Percentiles rank a stretch among this genome's conserved stretches.
Conservation (phyloP, 352 stramenopile species). For the Phytophthora lateralis region DNA sequence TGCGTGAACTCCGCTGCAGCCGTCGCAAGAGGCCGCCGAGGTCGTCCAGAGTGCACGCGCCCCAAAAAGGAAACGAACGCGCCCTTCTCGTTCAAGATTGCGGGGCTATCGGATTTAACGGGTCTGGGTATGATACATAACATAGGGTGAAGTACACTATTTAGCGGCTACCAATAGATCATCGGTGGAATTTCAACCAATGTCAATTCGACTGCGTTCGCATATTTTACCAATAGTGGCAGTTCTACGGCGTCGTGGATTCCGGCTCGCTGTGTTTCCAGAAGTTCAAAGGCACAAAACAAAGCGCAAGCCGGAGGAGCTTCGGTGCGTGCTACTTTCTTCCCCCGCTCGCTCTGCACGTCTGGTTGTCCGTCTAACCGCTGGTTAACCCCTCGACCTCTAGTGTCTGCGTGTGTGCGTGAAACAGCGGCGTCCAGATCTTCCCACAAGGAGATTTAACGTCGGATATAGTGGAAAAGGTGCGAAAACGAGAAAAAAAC, state of each 20-base stretch:
- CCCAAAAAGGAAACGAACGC: conserved; percentile 31
- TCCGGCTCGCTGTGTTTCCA: conserved; percentile 20
- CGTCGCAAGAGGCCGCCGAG: background rate
- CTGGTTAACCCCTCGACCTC: background rate
- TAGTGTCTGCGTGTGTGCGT: conserved; percentile 29
- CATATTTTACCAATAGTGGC: conserved; percentile 22
- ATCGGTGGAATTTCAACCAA: conserved; percentile 11
- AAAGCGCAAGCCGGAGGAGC: conserved; percentile 23
- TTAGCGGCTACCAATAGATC: conserved; percentile 26
- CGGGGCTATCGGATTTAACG: conserved; percentile 1
- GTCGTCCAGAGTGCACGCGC: conserved; percentile 7
- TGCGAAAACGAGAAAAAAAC: conserved; percentile 14
- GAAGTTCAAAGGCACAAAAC: conserved; percentile 35
- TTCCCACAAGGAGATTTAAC: conserved; percentile 8
- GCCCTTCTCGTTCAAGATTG: conserved; percentile 35
- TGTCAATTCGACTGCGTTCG: background rate
- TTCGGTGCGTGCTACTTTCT: conserved; percentile 19
- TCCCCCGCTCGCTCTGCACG: background rate
- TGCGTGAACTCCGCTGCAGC: background rate
- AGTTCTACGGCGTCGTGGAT: conserved; percentile 15
- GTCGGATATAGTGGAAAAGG: conserved; percentile 25
- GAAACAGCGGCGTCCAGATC: conserved; percentile 24
- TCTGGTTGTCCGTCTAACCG: background rate
- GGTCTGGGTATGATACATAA: background rate
- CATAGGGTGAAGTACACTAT: conserved; percentile 7